Evolutionary conservation across 768 basidiomycete genomes (phyloP).

Genomic region (Sutorius australiensis): DNA sequence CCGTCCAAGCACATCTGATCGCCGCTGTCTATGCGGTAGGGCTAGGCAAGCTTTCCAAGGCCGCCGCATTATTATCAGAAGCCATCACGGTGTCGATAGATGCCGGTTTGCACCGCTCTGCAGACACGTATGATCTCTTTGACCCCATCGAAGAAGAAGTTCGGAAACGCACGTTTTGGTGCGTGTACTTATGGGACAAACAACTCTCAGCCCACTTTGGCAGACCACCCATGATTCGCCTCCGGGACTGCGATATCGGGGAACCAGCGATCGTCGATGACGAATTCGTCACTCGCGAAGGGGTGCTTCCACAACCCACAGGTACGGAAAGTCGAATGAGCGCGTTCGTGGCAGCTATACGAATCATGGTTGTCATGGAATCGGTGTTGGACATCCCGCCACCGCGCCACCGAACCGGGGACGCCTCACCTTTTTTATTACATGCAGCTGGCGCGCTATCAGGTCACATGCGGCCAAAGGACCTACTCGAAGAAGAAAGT

Average conservation of each 20-base stretch:
- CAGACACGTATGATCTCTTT: slow-evolving; percentile 83
- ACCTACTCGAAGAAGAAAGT: slow-evolving; percentile 74
- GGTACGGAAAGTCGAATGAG: slow-evolving; percentile 74
- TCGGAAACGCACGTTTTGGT: slow-evolving; percentile 94
- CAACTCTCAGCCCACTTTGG: slow-evolving; percentile 88
- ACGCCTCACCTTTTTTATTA: slow-evolving; percentile 72
- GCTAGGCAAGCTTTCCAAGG: slow-evolving; percentile 82
- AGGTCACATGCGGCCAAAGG: slow-evolving; percentile 56
- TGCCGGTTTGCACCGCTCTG: slow-evolving; percentile 83
- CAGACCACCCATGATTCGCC: slow-evolving; percentile 78
- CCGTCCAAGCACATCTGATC: slow-evolving; percentile 84
- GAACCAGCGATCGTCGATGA: slow-evolving; percentile 86
- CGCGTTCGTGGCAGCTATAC: slow-evolving; percentile 73
- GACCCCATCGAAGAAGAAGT: slow-evolving; percentile 89
- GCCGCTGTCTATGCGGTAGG: slow-evolving; percentile 94
- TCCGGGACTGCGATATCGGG: slow-evolving; percentile 88
- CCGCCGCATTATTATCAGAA: slow-evolving; percentile 81
- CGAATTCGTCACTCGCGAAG: slow-evolving; percentile 79
- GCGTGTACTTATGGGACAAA: slow-evolving; percentile 96
- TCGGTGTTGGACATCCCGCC: slow-evolving; percentile 82
- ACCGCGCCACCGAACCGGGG: slow-evolving; percentile 49
- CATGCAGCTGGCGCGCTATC: slow-evolving; percentile 68
- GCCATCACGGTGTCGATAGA: slow-evolving; percentile 86
- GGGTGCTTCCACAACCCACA: slow-evolving; percentile 58
- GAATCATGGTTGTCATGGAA: slow-evolving; percentile 86